Percentiles rank a stretch among this genome's conserved stretches.
phyloP scores from a whole-genome alignment of 1,284 basidiomycete species.

The Irpex sp. region DNA sequence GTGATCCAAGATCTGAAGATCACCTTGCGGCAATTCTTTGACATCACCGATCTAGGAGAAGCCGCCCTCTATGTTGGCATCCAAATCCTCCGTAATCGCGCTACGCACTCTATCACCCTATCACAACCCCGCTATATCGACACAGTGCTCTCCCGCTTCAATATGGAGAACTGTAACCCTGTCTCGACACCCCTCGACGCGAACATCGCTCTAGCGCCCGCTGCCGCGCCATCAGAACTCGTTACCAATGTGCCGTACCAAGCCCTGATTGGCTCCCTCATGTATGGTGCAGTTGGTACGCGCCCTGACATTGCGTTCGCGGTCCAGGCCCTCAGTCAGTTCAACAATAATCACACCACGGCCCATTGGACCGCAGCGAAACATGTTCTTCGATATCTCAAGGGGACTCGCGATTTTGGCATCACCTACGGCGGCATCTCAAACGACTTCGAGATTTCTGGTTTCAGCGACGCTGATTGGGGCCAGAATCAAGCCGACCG shows the following conservation, averaged over 20 bases:
- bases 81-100: conserved; percentile 20
- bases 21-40: conserved; percentile 14
- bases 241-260: conserved; percentile 9
- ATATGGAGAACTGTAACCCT: conserved; percentile 16
- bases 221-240: conserved; percentile 6
- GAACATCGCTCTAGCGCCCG: conserved; percentile 10
- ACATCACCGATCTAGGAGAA: conserved; percentile 23
- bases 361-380: conserved; percentile 37
- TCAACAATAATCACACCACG: conserved; percentile 22
- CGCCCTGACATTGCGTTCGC: conserved; percentile 39
- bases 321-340: conserved; percentile 33
- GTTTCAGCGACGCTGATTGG: conserved; percentile 37
- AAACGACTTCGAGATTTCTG: conserved; percentile 14
- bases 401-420: conserved; percentile 30
- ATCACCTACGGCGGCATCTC: conserved; percentile 25
- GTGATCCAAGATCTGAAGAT: conserved; percentile 6
- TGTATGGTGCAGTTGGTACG: conserved; percentile 26
- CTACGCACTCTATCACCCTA: conserved; percentile 17
- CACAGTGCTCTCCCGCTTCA: conserved; percentile 15
- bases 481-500: conserved; percentile 8
- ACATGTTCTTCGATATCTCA: conserved; percentile 38
- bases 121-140: conserved; percentile 24
- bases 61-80: conserved; percentile 22
- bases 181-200: conserved; percentile 19
- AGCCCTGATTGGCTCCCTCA: conserved; percentile 13